Base-by-base conservation (phyloP, 2,329 filamentous ascomycete genomes). In the Coniochaeta sp. region DNA sequence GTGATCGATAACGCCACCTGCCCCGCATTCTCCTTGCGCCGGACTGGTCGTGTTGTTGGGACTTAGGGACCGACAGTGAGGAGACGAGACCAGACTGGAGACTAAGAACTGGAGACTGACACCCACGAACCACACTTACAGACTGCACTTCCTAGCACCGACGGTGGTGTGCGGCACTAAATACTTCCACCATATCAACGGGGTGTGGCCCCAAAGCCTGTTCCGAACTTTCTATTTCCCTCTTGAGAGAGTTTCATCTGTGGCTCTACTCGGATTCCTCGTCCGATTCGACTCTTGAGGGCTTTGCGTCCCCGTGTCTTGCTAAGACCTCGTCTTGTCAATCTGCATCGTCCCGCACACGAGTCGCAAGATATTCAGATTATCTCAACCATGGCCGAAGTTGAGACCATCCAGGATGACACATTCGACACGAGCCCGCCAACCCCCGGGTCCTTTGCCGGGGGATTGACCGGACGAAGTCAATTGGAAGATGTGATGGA, bases 321-420 rank as follows among this genome's bases (percentile, higher is more conserved):
- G 16, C 7, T 22, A 5, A 3, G 12, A 42, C 20, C 10, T 26
- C 22, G n/a, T 22, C 38, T 13, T 42, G 38, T 26, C 38, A 13
- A 42, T 42, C 13, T n/a, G 38, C 8, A 22, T 22, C 20, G 18
- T 42, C 38, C 20, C 12, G 18, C n/a, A n/a, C n/a, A 42, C 8
- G 38, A 42, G 38, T 42, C 26, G 3, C 20, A 26, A 42, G 18
- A 24, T 18, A 24, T 42, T n/a, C 38, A 24, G 38, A 42, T 24
- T 24, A n/a, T n/a, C n/a, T 10, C 38, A 50, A 47, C 47, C 52
- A 63, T 58, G 59, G 60, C 57, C 47, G 58, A 57, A n/a, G n/a
- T 52, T 49, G 53, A 55, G 8, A 54, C 45, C n/a, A 48, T 31
- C n/a, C 45, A 31, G 28, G 52, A 51, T 24, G 52, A 58, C 32